These are phyloP conservation scores for Plasmodium yoelii DNA, from an alignment of 169 alveolate genomes.

Conservation along the genomic window DNA sequence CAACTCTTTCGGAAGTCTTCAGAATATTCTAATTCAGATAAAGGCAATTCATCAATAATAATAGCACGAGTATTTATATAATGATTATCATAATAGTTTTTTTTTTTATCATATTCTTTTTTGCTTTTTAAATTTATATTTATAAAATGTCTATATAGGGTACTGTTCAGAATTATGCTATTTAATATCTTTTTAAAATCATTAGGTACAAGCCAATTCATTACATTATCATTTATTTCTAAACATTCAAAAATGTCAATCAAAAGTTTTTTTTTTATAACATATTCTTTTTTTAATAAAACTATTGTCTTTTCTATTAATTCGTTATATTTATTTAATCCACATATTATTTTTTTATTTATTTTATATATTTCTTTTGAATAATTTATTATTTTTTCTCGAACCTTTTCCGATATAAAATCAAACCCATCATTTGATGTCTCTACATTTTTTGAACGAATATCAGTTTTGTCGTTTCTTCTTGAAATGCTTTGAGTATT, in stretches of 20 bases:
- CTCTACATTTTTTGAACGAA: background rate
- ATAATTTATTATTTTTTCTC: slow-evolving; percentile 13
- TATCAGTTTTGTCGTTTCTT: background rate
- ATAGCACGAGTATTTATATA: slow-evolving; percentile 57
- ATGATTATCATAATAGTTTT: slow-evolving; percentile 53
- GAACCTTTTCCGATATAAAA: slow-evolving; percentile 11
- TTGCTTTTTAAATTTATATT: slow-evolving; percentile 59
- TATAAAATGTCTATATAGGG: slow-evolving; percentile 23
- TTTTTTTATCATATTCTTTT: slow-evolving; percentile 48
- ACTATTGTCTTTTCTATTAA: slow-evolving; percentile 6
- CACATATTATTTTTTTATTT: slow-evolving; percentile 10
- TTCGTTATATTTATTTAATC: slow-evolving; percentile 8
- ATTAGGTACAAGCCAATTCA: slow-evolving; percentile 17
- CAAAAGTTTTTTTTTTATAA: slow-evolving; percentile 17
- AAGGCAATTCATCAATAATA: slow-evolving; percentile 69
- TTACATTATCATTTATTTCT: slow-evolving; percentile 5
- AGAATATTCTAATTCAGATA: slow-evolving; percentile 62
- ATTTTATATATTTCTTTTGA: slow-evolving; percentile 41
- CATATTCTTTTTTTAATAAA: slow-evolving; percentile 14
- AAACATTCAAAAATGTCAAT: slow-evolving; percentile 10
- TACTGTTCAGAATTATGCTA: slow-evolving; percentile 3
- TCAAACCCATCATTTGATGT: background rate
- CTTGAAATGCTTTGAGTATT: background rate
- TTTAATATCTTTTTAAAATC: slow-evolving; percentile 6
- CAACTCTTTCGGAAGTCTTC: slow-evolving; percentile 67